Conservation (phyloP, 305 asterid species). For the Fraxinus latifolia region DNA sequence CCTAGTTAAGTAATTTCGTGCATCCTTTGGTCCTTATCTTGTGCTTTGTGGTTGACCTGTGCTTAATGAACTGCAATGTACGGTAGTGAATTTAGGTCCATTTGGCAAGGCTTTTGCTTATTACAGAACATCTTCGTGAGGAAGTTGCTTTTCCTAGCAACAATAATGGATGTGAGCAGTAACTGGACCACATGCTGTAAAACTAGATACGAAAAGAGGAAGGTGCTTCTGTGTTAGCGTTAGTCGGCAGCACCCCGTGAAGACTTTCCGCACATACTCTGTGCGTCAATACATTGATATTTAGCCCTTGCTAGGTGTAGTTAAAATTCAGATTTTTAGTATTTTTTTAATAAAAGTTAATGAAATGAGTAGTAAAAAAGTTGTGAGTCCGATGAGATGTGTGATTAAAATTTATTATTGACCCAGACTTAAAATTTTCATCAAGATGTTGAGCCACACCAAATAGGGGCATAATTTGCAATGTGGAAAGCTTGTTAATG, state of each 20-base stretch:
- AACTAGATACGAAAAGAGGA: background rate
- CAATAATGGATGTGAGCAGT: constrained; percentile 18
- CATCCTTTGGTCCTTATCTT: background rate
- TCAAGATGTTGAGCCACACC: no score
- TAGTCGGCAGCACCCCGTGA: background rate
- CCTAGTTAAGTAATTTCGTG: constrained; percentile 28
- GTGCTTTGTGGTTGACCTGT: background rate
- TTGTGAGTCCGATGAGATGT: no score
- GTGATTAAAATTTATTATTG: no score
- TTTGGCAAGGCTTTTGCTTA: background rate
- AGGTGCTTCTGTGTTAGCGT: background rate
- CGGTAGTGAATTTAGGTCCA: background rate
- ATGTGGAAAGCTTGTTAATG: no score
- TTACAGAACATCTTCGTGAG: no score
- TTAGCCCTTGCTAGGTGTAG: background rate
- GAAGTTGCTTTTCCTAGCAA: background rate
- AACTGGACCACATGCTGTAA: background rate
- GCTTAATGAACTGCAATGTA: background rate
- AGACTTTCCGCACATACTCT: background rate
- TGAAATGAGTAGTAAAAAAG: no score
- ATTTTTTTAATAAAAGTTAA: no score
- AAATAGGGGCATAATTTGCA: no score
- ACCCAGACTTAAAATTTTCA: no score
- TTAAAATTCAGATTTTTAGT: no score
- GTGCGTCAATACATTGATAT: background rate